Percentiles rank a stretch among this genome's conserved stretches.
phyloP scores from a whole-genome alignment of 768 basidiomycete species.

The Lentinus tigrinus region DNA sequence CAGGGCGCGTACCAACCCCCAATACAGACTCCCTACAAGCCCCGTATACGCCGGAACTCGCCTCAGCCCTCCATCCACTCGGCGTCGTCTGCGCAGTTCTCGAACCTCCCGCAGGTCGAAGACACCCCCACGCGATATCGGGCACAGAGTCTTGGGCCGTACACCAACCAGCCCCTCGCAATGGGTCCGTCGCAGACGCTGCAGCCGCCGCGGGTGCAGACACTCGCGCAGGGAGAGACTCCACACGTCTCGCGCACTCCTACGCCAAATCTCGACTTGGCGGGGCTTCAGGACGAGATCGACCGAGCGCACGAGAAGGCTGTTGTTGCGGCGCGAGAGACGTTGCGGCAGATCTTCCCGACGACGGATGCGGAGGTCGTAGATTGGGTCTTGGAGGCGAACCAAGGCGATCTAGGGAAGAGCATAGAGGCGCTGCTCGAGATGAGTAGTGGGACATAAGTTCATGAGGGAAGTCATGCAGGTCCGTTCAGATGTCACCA shows the following conservation, averaged over 20 bases:
- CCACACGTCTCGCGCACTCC: conserved; percentile 65
- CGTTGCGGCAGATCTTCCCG: conserved; percentile 89
- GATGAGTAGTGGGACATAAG: conserved; percentile 45
- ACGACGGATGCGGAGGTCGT: conserved; percentile 77
- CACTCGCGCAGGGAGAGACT: conserved; percentile 42
- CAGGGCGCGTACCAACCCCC: conserved; percentile 11
- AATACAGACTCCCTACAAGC: conserved; percentile 70
- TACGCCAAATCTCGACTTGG: conserved; percentile 66
- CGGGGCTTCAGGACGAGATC: conserved; percentile 71
- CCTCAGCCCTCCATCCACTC: conserved; percentile 22
- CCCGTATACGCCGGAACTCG: conserved; percentile 54
- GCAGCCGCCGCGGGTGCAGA: conserved; percentile 30
- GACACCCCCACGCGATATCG: conserved; percentile 50
- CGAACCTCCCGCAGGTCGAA: conserved; percentile 35
- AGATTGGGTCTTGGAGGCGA: conserved; percentile 88
- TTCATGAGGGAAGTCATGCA: too few relatives aligned
- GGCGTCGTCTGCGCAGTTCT: conserved; percentile 31
- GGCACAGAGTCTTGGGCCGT: conserved; percentile 31
- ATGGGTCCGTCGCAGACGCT: conserved; percentile 47
- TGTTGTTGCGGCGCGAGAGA: conserved; percentile 67
- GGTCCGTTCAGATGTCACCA: too few relatives aligned
- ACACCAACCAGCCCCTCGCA: conserved; percentile 48
- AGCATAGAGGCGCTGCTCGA: conserved; percentile 86
- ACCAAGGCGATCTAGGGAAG: conserved; percentile 82
- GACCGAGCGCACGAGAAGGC: conserved; percentile 77